These are phyloP conservation scores for Chytriomyces sp. DNA, from an alignment of 192 early-diverging fungal species.

Conservation along the genomic window DNA sequence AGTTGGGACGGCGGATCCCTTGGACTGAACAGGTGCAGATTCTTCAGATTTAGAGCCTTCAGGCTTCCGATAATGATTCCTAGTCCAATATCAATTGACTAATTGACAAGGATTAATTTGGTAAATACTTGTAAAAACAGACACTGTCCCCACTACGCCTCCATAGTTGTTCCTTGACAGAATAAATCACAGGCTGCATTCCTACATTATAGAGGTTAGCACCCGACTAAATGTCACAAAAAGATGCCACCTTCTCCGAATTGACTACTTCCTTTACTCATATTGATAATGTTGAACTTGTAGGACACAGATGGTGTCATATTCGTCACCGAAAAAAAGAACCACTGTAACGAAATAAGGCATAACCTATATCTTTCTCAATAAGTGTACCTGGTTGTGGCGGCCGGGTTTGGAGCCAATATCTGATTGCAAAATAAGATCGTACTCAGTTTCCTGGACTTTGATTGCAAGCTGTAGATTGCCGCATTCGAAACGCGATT, in stretches of 20 bases:
- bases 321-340: constrained; percentile 51
- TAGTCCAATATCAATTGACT: constrained; percentile 5
- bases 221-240: not conserved
- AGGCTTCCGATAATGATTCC: constrained; percentile 50
- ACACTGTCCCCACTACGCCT: constrained; percentile 48
- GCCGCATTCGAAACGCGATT: constrained; percentile 61
- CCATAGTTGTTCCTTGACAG: constrained; percentile 42
- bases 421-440: constrained; percentile 55
- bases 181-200: constrained; percentile 62
- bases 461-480: constrained; percentile 58
- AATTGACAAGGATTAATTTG: not conserved
- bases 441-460: constrained; percentile 48
- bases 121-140: constrained; percentile 49
- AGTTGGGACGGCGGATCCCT: constrained; percentile 22
- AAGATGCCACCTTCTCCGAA: constrained; percentile 48
- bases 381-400: constrained; percentile 52
- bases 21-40: not conserved
- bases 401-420: constrained; percentile 50
- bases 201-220: constrained; percentile 36
- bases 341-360: constrained; percentile 46
- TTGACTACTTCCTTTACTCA: constrained; percentile 56
- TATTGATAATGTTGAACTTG: constrained; percentile 59
- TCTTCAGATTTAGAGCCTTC: constrained; percentile 19
- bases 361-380: not conserved
- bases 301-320: constrained; percentile 39